Evolutionary conservation across 768 basidiomycete genomes (phyloP).

Genomic region (Botryobasidium botryosum): DNA sequence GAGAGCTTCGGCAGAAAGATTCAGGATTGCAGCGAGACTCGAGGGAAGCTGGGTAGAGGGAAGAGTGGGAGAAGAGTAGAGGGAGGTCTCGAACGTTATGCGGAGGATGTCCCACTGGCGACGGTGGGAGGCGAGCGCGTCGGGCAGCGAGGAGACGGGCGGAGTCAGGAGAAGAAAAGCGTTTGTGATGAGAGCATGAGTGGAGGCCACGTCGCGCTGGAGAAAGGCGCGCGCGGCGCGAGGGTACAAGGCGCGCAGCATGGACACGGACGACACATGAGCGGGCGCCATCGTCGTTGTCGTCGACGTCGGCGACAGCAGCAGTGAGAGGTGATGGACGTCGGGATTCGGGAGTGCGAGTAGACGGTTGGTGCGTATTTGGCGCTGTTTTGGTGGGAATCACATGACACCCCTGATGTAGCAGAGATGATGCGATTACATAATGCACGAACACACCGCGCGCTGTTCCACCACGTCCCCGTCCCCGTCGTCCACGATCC

Average conservation of each 20-base stretch:
- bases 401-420: no score
- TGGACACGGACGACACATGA: slow-evolving; percentile 13
- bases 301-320: neutral
- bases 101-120: slow-evolving; percentile 80
- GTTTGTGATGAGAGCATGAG: slow-evolving; percentile 44
- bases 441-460: no score
- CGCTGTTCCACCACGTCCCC: no score
- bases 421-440: no score
- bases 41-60: slow-evolving; percentile 11
- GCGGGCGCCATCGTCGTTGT: neutral
- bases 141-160: slow-evolving; percentile 24
- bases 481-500: no score
- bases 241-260: slow-evolving; percentile 54
- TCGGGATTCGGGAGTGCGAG: no score
- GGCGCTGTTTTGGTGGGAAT: no score
- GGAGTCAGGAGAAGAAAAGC: slow-evolving; percentile 42
- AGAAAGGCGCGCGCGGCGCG: slow-evolving; percentile 68
- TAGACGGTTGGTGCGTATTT: no score
- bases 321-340: no score
- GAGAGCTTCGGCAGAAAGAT: slow-evolving; percentile 42
- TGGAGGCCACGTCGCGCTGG: slow-evolving; percentile 49
- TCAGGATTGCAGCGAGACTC: slow-evolving; percentile 25
- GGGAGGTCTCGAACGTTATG: slow-evolving; percentile 62
- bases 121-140: slow-evolving; percentile 31
- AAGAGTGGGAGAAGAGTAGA: slow-evolving; percentile 29